Evolutionary conservation across 1,284 basidiomycete genomes (phyloP).

Genomic region (Malassezia dermatis): DNA sequence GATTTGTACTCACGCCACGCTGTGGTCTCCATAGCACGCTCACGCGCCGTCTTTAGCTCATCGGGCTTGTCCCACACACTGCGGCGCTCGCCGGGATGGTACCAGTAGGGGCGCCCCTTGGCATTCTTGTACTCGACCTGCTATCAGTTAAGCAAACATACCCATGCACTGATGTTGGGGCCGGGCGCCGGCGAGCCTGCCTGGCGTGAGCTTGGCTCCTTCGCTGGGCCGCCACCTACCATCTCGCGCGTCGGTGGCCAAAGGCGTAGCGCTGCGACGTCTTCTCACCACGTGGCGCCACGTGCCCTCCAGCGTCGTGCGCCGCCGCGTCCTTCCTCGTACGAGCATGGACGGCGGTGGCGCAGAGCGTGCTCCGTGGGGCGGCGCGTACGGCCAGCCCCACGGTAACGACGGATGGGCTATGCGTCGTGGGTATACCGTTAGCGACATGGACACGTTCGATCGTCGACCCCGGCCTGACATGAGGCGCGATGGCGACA

Average conservation of each 20-base stretch:
- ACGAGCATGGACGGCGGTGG: not conserved
- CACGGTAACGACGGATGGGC: not conserved
- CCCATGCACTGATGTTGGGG: conserved; percentile 1
- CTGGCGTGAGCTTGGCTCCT: not conserved
- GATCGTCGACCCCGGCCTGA: conserved; percentile 6
- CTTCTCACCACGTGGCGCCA: not conserved
- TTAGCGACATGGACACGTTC: not conserved
- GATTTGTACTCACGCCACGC: conserved; percentile 46
- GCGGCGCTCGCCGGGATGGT: conserved; percentile 32
- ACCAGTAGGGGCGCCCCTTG: conserved; percentile 43
- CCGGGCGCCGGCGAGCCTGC: not conserved
- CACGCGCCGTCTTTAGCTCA: conserved; percentile 42
- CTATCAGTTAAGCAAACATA: not conserved
- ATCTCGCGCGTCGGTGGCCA: not conserved
- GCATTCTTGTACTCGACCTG: conserved; percentile 38
- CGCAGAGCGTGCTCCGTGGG: not conserved
- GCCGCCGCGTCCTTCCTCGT: not conserved
- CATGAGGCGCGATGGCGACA: conserved; percentile 48
- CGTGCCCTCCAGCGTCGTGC: not conserved
- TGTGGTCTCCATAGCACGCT: conserved; percentile 37
- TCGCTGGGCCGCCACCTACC: not conserved
- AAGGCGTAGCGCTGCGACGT: not conserved
- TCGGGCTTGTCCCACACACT: conserved; percentile 46
- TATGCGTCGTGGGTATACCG: conserved; percentile 3
- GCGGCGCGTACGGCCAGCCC: not conserved